Base-by-base conservation (phyloP, 495 filamentous ascomycete genomes). In the Cudoniella acicularis region DNA sequence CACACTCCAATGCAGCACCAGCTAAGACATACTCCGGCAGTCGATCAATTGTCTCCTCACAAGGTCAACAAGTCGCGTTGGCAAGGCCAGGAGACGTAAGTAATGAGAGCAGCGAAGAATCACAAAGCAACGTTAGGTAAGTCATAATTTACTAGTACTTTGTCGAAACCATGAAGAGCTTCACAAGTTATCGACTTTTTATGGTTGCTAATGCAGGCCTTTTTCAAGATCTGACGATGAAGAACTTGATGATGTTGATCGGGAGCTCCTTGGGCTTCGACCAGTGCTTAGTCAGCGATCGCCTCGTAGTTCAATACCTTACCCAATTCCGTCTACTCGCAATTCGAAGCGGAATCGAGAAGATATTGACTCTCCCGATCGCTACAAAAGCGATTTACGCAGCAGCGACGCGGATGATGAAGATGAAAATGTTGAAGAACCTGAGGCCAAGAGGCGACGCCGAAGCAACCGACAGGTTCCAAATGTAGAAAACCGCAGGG, bases 371-470 rank as follows among this genome's bases (percentile, higher is more conserved):
- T n/a, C n/a, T n/a, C n/a, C n/a, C n/a, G n/a, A n/a, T n/a, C n/a
- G n/a, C n/a, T n/a, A n/a, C n/a, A n/a, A n/a, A n/a, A n/a, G n/a
- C n/a, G n/a, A n/a, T n/a, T n/a, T n/a, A n/a, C n/a, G n/a, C n/a
- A n/a, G n/a, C n/a, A n/a, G n/a, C 22, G 47, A 54, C n/a, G 25
- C 13, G 11, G 53, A 57, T 23, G 27, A 52, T 3, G 17, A 23
- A 2, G 52, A 45, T 17, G 47, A 27, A 18, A 45, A 58, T 9
- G 18, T 25, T 18, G 47, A 56, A 16, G 10, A 42, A 27, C 46
- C 30, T 13, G 10, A 17, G 6, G 10, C 36, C 0, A 59, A 60
- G 49, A 65, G 49, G 46, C n/a, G 13, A 40, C 49, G 52, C 22
- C 49, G 50, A 18, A 22, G 22, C 4, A 41, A 25, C 9, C 50